Evolutionary conservation across 2,329 filamentous ascomycete genomes (phyloP), one percentile per base, ranked within the genome.

Genomic region (Penicillium sp.): DNA sequence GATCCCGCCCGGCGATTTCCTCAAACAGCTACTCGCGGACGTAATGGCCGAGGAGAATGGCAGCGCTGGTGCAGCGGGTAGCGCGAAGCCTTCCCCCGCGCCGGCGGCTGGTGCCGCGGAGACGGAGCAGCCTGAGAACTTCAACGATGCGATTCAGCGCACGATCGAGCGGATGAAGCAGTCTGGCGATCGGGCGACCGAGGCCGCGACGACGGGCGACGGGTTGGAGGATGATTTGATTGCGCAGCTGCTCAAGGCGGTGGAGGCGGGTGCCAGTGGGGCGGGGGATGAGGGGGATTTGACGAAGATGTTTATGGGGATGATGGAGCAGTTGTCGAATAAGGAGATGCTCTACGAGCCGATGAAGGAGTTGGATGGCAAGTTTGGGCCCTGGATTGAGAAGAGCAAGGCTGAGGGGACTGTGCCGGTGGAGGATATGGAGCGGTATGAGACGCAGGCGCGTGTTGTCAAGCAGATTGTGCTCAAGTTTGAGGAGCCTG

Each of bases 311-410:
- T 85, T 99, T 60, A 87, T 96, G 84, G 91, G 90, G 55, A 96
- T 98, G 92, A 98, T 99, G 94, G 92, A 98, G 79, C 93, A 99
- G 76, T 84, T 99, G 63, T 98, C 95, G 3, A 96, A 96, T 77
- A 98, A 96, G 81, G 95, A 98, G 68, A 97, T 99, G 63, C 79
- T 99, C 53, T 98, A 98, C 74, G 94, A 99, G 79, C 95, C 95
- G 2, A 97, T 99, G 92, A 96, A 96, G 81, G 95, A 99, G 78
- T 81, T 99, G 50, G 81, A 96, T 75, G 89, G 91, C 55, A 98
- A 97, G 77, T 99, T 95, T 72, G 94, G 93, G 0, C 87, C 79
- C 2, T 99, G 95, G 94, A 83, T 99, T 74, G 84, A 85, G 69
- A 89, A 90, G 78, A 94, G 97, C 75, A 82, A 82, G 67, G 84